Conservation (phyloP, 1,284 basidiomycete species). For the Gomphus bonarii region DNA sequence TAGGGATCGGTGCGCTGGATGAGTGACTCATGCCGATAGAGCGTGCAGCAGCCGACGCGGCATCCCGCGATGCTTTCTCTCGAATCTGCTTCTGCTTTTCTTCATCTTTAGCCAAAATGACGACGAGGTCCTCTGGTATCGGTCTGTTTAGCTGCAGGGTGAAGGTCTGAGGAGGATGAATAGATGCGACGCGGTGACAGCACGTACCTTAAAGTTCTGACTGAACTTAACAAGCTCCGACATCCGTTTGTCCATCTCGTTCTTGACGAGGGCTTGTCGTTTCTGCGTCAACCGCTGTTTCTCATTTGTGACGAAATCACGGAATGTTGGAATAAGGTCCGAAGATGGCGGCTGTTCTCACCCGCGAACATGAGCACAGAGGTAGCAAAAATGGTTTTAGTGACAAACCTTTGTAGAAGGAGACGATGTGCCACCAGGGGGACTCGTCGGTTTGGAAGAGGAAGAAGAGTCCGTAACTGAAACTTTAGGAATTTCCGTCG, state of each 20-base stretch:
- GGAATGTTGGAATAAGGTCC: constrained; percentile 69
- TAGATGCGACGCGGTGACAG: not conserved
- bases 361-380: not conserved
- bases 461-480: constrained; percentile 16
- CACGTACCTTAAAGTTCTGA: constrained; percentile 78
- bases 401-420: constrained; percentile 27
- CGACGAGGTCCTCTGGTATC: constrained; percentile 89
- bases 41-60: constrained; percentile 51
- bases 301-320: constrained; percentile 84
- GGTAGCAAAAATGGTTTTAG: not conserved
- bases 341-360: constrained; percentile 42
- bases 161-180: constrained; percentile 2
- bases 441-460: constrained; percentile 27
- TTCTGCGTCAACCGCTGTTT: constrained; percentile 83
- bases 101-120: constrained; percentile 85
- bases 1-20: constrained; percentile 18
- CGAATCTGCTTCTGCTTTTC: constrained; percentile 76
- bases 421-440: constrained; percentile 26
- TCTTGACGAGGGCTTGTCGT: constrained; percentile 83
- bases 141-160: constrained; percentile 73
- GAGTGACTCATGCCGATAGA: constrained; percentile 37
- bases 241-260: constrained; percentile 87
- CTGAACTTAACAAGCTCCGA: constrained; percentile 91
- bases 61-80: constrained; percentile 65
- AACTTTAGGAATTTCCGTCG: constrained; percentile 15